Evolutionary conservation across 2,329 filamentous ascomycete genomes (phyloP).

Genomic region (Penicillium vulpinum): DNA sequence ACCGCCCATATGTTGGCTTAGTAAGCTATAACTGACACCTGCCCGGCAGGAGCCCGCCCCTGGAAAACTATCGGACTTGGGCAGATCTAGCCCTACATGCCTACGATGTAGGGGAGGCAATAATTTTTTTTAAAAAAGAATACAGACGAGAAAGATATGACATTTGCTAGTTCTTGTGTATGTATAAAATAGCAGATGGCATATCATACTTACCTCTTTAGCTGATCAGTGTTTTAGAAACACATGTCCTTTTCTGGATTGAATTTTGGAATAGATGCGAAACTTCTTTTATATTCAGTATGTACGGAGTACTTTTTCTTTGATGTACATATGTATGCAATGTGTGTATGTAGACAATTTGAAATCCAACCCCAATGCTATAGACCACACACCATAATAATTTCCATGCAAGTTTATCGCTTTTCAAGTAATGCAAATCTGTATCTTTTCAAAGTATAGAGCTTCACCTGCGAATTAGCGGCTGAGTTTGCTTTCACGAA

Average conservation of each 20-base stretch:
- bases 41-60: neutral
- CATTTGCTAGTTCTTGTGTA: neutral
- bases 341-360: neutral
- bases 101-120: neutral
- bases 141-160: neutral
- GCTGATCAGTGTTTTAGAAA: neutral
- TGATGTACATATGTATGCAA: neutral
- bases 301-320: neutral
- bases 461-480: conserved; percentile 24
- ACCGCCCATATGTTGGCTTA: neutral
- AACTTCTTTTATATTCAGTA: neutral
- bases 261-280: neutral
- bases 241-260: neutral
- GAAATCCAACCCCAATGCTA: neutral
- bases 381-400: neutral
- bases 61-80: no score
- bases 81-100: neutral
- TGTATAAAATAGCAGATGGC: neutral
- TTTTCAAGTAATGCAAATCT: neutral
- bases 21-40: neutral
- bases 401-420: neutral
- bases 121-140: neutral
- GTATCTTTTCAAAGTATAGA: neutral
- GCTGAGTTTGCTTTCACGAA: conserved; percentile 58
- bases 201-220: neutral